Percentiles rank a stretch among this genome's conserved stretches.
Conservation (phyloP, 768 basidiomycete species). For the Suillus lakei region DNA sequence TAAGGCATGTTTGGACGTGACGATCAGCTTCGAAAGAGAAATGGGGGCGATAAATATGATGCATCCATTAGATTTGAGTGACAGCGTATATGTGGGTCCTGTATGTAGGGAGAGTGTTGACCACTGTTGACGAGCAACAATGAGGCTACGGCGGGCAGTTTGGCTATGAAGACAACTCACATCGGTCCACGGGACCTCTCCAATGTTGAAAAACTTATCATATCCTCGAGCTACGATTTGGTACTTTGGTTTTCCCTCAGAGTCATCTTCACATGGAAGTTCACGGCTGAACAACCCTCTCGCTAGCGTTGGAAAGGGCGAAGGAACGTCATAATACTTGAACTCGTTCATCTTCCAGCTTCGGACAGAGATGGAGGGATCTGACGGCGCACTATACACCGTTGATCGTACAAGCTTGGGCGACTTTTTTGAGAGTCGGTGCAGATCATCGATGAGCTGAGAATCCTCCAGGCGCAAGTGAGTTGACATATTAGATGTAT, state of each 20-base stretch:
- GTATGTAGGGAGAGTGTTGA: conserved; percentile 70
- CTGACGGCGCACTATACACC: conserved; percentile 59
- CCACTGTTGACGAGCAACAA: conserved; percentile 59
- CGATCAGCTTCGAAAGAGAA: conserved; percentile 70
- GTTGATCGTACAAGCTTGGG: conserved; percentile 71
- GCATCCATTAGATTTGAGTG: conserved; percentile 95
- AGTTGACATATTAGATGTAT: conserved; percentile 22
- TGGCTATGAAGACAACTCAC: conserved; percentile 51
- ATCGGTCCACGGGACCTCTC: conserved; percentile 93
- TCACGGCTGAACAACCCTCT: conserved; percentile 84
- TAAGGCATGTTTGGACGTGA: conserved; percentile 93
- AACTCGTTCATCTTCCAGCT: conserved; percentile 99
- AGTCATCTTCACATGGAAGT: conserved; percentile 31
- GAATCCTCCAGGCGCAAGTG: conserved; percentile 50
- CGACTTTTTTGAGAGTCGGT: conserved; percentile 53
- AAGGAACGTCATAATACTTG: conserved; percentile 89
- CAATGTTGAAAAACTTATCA: conserved; percentile 99
- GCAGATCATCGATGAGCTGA: conserved; percentile 60
- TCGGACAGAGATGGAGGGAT: conserved; percentile 57
- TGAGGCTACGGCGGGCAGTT: neutral
- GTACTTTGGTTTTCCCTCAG: conserved; percentile 40
- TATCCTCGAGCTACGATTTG: conserved; percentile 90
- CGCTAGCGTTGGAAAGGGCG: conserved; percentile 92
- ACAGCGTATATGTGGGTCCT: conserved; percentile 78
- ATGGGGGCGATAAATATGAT: conserved; percentile 95